Evolutionary conservation across 78 protist species (phyloP), one percentile per base, ranked within the genome.

Genomic region (Diacronema lutheri): DNA sequence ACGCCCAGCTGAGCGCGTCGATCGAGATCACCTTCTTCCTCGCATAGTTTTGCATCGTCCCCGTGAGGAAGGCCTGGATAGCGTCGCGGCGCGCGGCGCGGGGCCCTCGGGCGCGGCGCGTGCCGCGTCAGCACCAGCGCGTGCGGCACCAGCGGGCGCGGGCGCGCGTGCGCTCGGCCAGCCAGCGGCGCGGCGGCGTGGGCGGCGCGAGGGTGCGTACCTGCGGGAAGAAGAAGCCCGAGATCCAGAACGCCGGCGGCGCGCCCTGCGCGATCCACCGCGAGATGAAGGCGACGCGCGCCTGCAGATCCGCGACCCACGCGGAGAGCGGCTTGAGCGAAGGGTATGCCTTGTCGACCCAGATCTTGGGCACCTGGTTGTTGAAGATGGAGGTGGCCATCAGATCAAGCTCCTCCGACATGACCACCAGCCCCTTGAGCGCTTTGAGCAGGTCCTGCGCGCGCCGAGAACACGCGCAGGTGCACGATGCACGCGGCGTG

Each of bases 201-300:
- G 16, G 50, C 50, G 50, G 16, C 50, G 50, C 50, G 50, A 3
- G 50, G n/a, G 50, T 7, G 50, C 50, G 50, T 7, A 44, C 50
- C 50, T 44, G 97, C 31, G 98, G 94, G 86, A 91, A 94, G 92
- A 92, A 94, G 77, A 96, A 88, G 5, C 97, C 97, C 0, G 95
- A 84, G 38, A 94, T 78, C 97, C 96, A 95, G 82, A 69, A 90
- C 11, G 66, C 21, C 16, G 20, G 25, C 19, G 95, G 95, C 23
- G 56, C 46, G 69, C 97, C 97, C 14, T 56, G 37, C 23, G 9
- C 62, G n/a, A 91, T 38, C 98, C 98, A 96, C 19, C 57, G 0
- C 33, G 7, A 0, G 55, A 69, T 0, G 76, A 69, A 69, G 31
- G 7, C 12, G 76, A 69, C 12, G 1, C 96, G 83, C 25, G 0